Evolutionary conservation across 192 early-diverging fungal species (phyloP), one percentile per base, ranked within the genome.

Genomic region (Allomyces javanicus): DNA sequence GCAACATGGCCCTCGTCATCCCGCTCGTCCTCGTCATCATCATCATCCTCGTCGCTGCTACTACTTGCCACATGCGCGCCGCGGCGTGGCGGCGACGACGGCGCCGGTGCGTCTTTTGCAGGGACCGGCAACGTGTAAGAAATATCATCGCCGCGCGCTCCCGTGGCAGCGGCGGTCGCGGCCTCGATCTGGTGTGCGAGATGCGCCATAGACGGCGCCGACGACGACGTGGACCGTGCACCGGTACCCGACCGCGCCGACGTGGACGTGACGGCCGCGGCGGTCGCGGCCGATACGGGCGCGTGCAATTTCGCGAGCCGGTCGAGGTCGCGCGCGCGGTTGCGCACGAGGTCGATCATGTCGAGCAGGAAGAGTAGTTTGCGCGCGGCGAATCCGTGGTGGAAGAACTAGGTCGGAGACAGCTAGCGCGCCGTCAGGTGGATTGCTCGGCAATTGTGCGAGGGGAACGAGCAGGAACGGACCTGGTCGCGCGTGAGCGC

Each of bases 401-500:
- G 26, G 55, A 69, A 69, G 44, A 65, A 65, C 44, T 40, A 40
- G 33, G 33, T 40, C 33, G 33, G 9, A 7, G 33, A 40, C 33
- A 40, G 2, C 33, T 40, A 9, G 33, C 33, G 33, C 33, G 33
- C 33, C 33, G 33, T 40, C 33, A 40, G 33, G 33, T 40, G 33
- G 33, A 40, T 40, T 27, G 26, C 26, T 1, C 26, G 26, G 4
- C 26, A 4, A 4, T 27, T 3, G 33, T 40, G 33, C 7, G 33
- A 1, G 33, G 33, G 33, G 33, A 40, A 40, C 33, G 7, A 9
- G 33, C 33, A 9, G 33, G 69, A 43, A 25, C 79, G 72, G 67
- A 83, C 80, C 69, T 84, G 82, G 3, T 77, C 74, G 14, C 65
- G 43, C 9, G 72, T 74, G 17, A 84, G 58, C 9, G 65, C 67